phyloP scores from a whole-genome alignment of 768 basidiomycete genomes.

The Tephrocybe sp. region DNA sequence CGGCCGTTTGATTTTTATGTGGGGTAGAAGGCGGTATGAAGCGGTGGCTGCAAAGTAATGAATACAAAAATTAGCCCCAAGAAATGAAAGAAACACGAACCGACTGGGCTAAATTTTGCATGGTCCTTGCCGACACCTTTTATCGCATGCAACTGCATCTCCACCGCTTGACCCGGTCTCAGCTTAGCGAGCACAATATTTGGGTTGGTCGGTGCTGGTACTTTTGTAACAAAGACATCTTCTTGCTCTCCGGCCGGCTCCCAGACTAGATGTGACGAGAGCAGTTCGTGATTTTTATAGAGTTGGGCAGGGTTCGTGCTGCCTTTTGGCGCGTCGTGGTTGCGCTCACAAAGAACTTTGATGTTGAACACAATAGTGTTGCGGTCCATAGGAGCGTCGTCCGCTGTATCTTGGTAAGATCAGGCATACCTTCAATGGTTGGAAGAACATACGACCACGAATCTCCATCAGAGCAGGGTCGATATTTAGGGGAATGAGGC shows the following conservation, averaged over 20 bases:
- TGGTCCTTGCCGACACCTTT: slow-evolving; percentile 95
- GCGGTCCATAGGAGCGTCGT: slow-evolving; percentile 70
- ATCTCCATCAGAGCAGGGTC: slow-evolving; percentile 76
- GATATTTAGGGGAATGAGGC: slow-evolving; percentile 85
- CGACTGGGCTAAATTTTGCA: slow-evolving; percentile 95
- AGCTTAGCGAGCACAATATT: slow-evolving; percentile 92
- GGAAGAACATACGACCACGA: slow-evolving; percentile 33
- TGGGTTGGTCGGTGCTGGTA: slow-evolving; percentile 68
- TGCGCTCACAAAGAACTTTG: slow-evolving; percentile 63
- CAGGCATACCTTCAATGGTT: neutral
- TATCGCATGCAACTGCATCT: slow-evolving; percentile 85
- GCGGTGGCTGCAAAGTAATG: slow-evolving; percentile 69
- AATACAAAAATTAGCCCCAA: neutral
- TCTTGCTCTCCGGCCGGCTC: slow-evolving; percentile 80
- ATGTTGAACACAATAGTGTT: slow-evolving; percentile 91
- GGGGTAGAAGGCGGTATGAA: slow-evolving; percentile 89
- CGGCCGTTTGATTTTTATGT: slow-evolving; percentile 73
- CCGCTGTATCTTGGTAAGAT: slow-evolving; percentile 36
- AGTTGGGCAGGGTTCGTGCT: slow-evolving; percentile 58
- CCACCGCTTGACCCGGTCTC: slow-evolving; percentile 85
- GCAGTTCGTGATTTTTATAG: slow-evolving; percentile 71
- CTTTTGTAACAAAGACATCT: slow-evolving; percentile 48
- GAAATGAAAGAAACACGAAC: slow-evolving; percentile 38
- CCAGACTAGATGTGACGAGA: slow-evolving; percentile 72
- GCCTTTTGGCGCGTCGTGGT: slow-evolving; percentile 51